Evolutionary conservation across 495 filamentous ascomycete genomes (phyloP).

Genomic region (Hyaloscypha hepaticicola): DNA sequence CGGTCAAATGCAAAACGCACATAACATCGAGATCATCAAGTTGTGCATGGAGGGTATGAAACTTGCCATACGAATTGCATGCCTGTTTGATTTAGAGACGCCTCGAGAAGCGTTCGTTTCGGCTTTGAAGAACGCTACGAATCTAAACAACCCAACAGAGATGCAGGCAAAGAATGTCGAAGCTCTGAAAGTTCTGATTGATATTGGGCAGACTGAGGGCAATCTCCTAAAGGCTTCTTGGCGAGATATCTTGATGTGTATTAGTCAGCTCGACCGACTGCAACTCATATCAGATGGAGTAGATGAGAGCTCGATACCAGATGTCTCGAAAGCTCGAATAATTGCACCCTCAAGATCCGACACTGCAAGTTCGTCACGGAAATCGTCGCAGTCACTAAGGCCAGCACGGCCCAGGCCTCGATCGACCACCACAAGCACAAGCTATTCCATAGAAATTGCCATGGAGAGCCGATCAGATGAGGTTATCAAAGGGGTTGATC

Average conservation of each 20-base stretch:
- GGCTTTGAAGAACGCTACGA: conserved; percentile 88
- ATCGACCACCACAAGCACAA: conserved; percentile 60
- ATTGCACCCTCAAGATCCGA: conserved; percentile 51
- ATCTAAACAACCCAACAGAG: conserved; percentile 90
- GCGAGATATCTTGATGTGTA: conserved; percentile 92
- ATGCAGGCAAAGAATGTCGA: conserved; percentile 97
- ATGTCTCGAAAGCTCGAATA: conserved; percentile 83
- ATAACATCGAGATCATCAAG: conserved; percentile 86
- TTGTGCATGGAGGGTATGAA: conserved; percentile 95
- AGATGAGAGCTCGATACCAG: conserved; percentile 86
- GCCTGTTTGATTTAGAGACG: conserved; percentile 87
- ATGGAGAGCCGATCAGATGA: conserved; percentile 90
- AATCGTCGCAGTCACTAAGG: conserved; percentile 62
- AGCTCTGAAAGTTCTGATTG: conserved; percentile 84
- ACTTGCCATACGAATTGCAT: conserved; percentile 86
- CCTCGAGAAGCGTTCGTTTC: conserved; percentile 92
- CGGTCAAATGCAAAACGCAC: conserved; percentile 84
- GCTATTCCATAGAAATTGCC: conserved; percentile 82
- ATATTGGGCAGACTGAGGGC: conserved; percentile 88
- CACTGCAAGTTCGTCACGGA: conserved; percentile 51
- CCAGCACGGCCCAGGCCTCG: conserved; percentile 57
- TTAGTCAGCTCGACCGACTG: conserved; percentile 92
- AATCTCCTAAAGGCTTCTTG: conserved; percentile 87
- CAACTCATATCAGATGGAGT: conserved; percentile 94
- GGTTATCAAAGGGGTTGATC: conserved; percentile 87